A percentile compares a stretch with the other conserved stretches of the same genome.
Evolutionary conservation across 805 yeast genomes (phyloP).

Genomic region (Starmerella potacharoeniae): DNA sequence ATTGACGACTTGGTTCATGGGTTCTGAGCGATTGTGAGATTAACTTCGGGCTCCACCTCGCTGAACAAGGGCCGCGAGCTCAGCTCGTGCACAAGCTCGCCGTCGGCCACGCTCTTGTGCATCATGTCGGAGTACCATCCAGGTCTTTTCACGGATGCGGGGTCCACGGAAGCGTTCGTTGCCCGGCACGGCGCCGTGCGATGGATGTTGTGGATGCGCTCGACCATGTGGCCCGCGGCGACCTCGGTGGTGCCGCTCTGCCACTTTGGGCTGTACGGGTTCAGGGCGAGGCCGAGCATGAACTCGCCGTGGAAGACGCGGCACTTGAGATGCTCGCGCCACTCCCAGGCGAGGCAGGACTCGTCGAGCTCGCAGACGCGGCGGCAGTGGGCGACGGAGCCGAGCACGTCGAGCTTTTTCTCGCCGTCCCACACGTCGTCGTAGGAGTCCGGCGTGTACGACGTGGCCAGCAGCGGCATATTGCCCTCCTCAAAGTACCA

Average conservation of each 20-base stretch:
- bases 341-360: conserved; percentile 19
- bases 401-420: not conserved
- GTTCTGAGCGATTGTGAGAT: not conserved
- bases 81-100: not conserved
- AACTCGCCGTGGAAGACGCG: conserved; percentile 9
- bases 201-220: not conserved
- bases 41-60: not conserved
- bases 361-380: not conserved
- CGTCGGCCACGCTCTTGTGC: not conserved
- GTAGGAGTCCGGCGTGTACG: not conserved
- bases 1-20: not conserved
- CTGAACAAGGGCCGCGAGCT: not conserved
- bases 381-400: not conserved
- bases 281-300: conserved; percentile 15
- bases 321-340: conserved; percentile 11
- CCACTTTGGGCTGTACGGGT: not conserved
- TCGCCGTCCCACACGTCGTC: not conserved
- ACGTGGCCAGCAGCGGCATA: not conserved
- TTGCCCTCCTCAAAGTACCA: conserved; percentile 20
- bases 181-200: not conserved
- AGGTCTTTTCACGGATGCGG: not conserved
- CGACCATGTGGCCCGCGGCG: conserved; percentile 1
- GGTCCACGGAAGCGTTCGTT: not conserved
- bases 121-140: not conserved
- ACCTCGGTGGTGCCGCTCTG: not conserved